phyloP scores from a whole-genome alignment of 257 asterid genomes.

The Lithospermum erythrorhizon region DNA sequence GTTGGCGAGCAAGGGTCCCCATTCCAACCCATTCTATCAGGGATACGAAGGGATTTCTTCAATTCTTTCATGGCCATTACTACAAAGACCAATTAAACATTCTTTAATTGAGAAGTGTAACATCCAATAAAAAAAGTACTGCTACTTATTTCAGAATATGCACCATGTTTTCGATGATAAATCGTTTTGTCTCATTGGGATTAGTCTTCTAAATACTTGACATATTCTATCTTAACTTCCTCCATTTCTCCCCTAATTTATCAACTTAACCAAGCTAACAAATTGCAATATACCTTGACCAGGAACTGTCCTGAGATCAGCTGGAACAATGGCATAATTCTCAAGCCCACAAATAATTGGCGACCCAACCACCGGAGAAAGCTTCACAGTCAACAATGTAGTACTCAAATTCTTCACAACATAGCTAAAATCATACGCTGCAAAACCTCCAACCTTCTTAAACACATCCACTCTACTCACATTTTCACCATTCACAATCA shows the following conservation, averaged over 20 bases:
- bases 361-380: slow-evolving; percentile 53
- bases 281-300: slow-evolving; percentile 45
- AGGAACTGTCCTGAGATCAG: slow-evolving; percentile 64
- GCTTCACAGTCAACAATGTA: slow-evolving; percentile 48
- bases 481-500: slow-evolving; percentile 57
- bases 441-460: slow-evolving; percentile 67
- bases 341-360: slow-evolving; percentile 89
- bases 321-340: slow-evolving; percentile 84
- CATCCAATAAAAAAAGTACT: too few relatives aligned
- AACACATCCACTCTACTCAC: slow-evolving; percentile 70
- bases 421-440: slow-evolving; percentile 66
- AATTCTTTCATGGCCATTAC: slow-evolving; percentile 78
- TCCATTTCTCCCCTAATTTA: not conserved
- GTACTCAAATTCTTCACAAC: slow-evolving; percentile 79
- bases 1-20: slow-evolving; percentile 99
- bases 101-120: too few relatives aligned
- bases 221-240: too few relatives aligned
- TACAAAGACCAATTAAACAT: slow-evolving; percentile 18
- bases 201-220: too few relatives aligned
- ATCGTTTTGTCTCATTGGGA: too few relatives aligned
- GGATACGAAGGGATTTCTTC: slow-evolving; percentile 78
- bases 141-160: too few relatives aligned
- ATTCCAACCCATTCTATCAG: slow-evolving; percentile 98
- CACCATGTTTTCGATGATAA: too few relatives aligned
- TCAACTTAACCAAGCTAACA: not conserved